Conservation (phyloP, 768 basidiomycete species). For the Auriscalpium orientale region DNA sequence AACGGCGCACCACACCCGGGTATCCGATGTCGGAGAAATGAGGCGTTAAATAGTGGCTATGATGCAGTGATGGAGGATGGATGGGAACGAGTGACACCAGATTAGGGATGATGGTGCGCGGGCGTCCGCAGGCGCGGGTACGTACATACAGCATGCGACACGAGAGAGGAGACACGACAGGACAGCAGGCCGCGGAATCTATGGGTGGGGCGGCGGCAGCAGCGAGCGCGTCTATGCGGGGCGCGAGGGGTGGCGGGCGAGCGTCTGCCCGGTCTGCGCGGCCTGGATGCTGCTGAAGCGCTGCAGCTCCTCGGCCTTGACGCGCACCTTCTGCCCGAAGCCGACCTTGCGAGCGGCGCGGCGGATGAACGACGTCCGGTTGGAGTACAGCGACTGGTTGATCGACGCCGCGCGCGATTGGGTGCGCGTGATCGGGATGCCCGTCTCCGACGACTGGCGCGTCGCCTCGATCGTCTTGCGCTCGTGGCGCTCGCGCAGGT, state of each 20-base stretch:
- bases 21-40: neutral
- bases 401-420: slow-evolving; percentile 84
- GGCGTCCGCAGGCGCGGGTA: too few relatives aligned
- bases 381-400: slow-evolving; percentile 90
- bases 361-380: slow-evolving; percentile 90
- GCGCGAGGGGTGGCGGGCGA: slow-evolving; percentile 68
- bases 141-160: too few relatives aligned
- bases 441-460: slow-evolving; percentile 31
- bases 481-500: slow-evolving; percentile 59
- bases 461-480: slow-evolving; percentile 28
- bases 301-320: slow-evolving; percentile 81
- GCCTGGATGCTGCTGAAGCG: slow-evolving; percentile 86
- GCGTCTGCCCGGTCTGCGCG: slow-evolving; percentile 62
- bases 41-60: neutral
- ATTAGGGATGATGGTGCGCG: neutral
- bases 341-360: slow-evolving; percentile 85
- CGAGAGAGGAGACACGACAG: too few relatives aligned
- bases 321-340: slow-evolving; percentile 70
- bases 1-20: neutral
- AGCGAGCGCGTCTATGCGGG: slow-evolving; percentile 26
- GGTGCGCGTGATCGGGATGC: slow-evolving; percentile 76
- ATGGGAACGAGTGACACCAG: neutral
- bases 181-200: neutral
- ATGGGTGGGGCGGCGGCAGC: neutral
- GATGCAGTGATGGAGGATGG: neutral